Base-by-base conservation (phyloP, 352 stramenopile species). In the Pythium sukuiense region DNA sequence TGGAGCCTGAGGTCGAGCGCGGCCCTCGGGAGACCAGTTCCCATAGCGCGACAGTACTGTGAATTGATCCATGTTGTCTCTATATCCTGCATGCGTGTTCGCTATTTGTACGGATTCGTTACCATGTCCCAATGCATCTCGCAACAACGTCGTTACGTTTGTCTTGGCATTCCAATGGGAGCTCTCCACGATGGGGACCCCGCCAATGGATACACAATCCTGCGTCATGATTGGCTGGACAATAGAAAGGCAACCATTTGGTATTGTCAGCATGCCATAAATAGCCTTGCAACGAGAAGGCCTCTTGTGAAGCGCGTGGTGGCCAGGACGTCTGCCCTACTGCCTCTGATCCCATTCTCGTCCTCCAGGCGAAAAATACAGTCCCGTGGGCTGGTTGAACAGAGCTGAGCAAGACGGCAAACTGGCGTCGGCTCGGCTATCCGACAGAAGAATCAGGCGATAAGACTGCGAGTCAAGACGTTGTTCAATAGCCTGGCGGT, bases 1-100 rank as follows among this genome's bases (percentile, higher is more conserved):
- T 60, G 7, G 49, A 57, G 6, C 55, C 57, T 46, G 56, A 62
- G 27, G n/a, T 11, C 11, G 63, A 63, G 29, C 55, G 20, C 32
- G 55, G 55, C 13, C 55, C 57, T 35, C 37, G 7, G 16, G 46
- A 13, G 48, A 6, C 55, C 0, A 45, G 8, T 8, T 52, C 45
- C 45, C 45, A 52, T 16, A 52, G 45, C 45, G n/a, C 12, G 3
- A 52, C 45, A 27, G 45, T 52, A 6, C 20, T 52, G 11, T 52
- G 45, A 52, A 12, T 43, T 43, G 2, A 12, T 43, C 16, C 35
- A 43, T 43, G 35, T 43, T 43, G 7, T 29, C 41, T 24, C 1
- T 52, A 52, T 29, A 52, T 2, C 12, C 3, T 43, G 8, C 32
- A 24, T 52, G 6, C 3, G 39, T 48, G 39, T 24, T 48, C 1